These are phyloP conservation scores for Yamadazyma atlantica DNA, from an alignment of 1,139 yeast species.

Conservation along the genomic window DNA sequence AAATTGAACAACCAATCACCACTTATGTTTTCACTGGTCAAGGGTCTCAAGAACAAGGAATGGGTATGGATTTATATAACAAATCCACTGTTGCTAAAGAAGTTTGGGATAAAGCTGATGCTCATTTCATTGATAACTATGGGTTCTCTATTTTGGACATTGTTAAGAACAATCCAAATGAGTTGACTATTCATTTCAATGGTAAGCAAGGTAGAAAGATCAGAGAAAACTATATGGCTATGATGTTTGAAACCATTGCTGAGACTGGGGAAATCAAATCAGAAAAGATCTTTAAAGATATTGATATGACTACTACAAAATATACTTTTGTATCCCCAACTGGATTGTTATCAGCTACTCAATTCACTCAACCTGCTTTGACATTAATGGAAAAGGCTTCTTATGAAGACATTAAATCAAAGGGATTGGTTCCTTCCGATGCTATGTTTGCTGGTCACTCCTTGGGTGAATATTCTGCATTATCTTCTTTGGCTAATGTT, in stretches of 20 bases:
- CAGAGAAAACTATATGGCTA: slow-evolving; percentile 89
- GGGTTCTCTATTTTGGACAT: slow-evolving; percentile 97
- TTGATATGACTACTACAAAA: slow-evolving; percentile 76
- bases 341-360: slow-evolving; percentile 96
- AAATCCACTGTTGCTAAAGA: slow-evolving; percentile 88
- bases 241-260: slow-evolving; percentile 96
- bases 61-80: slow-evolving; percentile 99
- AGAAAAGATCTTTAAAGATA: slow-evolving; percentile 93
- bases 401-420: slow-evolving; percentile 93
- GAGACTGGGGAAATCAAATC: slow-evolving; percentile 81
- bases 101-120: slow-evolving; percentile 98
- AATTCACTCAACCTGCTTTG: slow-evolving; percentile 98
- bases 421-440: slow-evolving; percentile 92
- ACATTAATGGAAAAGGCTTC: slow-evolving; percentile 99
- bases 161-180: slow-evolving; percentile 94
- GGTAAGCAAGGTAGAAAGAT: slow-evolving; percentile 96
- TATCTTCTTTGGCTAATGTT: slow-evolving; percentile 95
- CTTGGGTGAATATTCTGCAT: slow-evolving; percentile 96
- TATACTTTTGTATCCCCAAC: slow-evolving; percentile 90
- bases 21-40: slow-evolving; percentile 98
- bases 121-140: slow-evolving; percentile 86
- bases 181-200: slow-evolving; percentile 93
- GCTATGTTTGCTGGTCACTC: slow-evolving; percentile 99
- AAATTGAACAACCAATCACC: slow-evolving; percentile 96
- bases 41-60: slow-evolving; percentile 99